Evolutionary conservation across 179 eudicot species (phyloP), one percentile per base, ranked within the genome.

Genomic region (Heliamphora pulchella): DNA sequence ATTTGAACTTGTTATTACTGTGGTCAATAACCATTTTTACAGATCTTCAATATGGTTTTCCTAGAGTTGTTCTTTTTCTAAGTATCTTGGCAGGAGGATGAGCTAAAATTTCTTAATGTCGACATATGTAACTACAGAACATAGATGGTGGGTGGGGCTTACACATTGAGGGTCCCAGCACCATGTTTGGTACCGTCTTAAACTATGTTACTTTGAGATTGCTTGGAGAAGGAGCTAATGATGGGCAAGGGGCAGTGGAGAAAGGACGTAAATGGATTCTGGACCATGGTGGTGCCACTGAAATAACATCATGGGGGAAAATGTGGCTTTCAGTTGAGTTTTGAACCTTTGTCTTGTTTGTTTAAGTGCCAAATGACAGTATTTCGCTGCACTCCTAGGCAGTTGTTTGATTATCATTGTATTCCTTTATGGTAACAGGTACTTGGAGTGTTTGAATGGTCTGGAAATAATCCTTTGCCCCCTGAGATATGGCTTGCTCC

Each of bases 121-220:
- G 31, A 79, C 7, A 15, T 31, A 47, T 74, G 62, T 47, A 63
- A 79, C 44, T 84, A 81, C 92, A 94, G 98, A 94, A 93, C 86
- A 81, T 63, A 80, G 98, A 94, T 91, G 98, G 98, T 81, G 98
- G 98, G 14, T 94, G 98, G 98, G 98, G 97, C 70, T 85, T 94
- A 85, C 98, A 94, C 85, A 94, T 93, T 81, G 97, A 94, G 83
- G 97, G 98, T 11, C 91, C 85, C 31, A 93, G 97, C 79, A 93
- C 97, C 82, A 94, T 94, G 98, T 93, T 94, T 85, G 97, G 98
- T 80, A 88, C 92, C 75, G 92, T 77, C 73, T 80, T 94, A 87
- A 90, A 86, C 53, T 94, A 94, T 85, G 90, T 94, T 77, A 90
- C 97, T 72, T 82, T 94, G 83, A 86, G 98, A 82, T 87, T 94